Evolutionary conservation across 1,284 basidiomycete species (phyloP).

Genomic region (Cerioporus squamosus): DNA sequence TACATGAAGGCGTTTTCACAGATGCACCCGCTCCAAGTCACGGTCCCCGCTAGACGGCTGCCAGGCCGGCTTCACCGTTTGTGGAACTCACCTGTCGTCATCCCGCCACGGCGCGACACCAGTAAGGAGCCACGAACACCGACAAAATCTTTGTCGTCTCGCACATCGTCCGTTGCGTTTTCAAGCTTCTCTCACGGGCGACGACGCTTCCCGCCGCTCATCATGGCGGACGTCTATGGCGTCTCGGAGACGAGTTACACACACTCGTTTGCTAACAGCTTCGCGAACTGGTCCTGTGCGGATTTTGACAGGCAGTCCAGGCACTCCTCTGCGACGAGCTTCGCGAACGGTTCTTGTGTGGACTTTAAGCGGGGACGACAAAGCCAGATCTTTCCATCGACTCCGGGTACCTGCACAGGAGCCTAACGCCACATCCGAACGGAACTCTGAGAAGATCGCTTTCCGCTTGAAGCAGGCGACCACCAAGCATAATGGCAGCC

Average conservation of each 20-base stretch:
- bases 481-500: constrained; percentile 27
- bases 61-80: constrained; percentile 22
- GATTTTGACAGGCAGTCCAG: constrained; percentile 17
- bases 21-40: constrained; percentile 6
- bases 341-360: constrained; percentile 6
- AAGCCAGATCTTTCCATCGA: constrained; percentile 51
- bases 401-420: constrained; percentile 49
- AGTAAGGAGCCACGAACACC: constrained; percentile 5
- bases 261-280: constrained; percentile 21
- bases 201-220: constrained; percentile 13
- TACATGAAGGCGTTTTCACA: constrained; percentile 14
- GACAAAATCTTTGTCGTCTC: constrained; percentile 22
- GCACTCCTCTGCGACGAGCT: constrained; percentile 5
- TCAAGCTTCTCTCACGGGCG: constrained; percentile 27
- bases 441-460: constrained; percentile 24
- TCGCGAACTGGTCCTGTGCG: constrained; percentile 22
- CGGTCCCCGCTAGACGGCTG: constrained; percentile 12
- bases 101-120: background rate
- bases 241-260: constrained; percentile 23
- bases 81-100: background rate
- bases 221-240: constrained; percentile 31
- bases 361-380: background rate
- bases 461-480: constrained; percentile 35
- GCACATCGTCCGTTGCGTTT: constrained; percentile 21
- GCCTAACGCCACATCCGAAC: constrained; percentile 25